phyloP scores from a whole-genome alignment of 2,329 filamentous ascomycete species.

The Cryphonectria radicalis region DNA sequence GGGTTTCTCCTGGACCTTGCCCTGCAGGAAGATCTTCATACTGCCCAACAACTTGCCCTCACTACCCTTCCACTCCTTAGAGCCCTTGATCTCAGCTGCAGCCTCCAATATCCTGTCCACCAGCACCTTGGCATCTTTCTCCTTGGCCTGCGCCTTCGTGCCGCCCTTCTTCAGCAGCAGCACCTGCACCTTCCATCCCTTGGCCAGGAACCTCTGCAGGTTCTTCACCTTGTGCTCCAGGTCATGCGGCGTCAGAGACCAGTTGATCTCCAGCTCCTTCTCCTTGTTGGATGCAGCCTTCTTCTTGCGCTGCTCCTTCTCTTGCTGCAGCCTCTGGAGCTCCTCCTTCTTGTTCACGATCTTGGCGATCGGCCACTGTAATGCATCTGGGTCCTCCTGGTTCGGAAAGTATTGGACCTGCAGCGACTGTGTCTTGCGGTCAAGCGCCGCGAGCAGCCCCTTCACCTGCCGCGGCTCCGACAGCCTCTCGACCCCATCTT shows the following conservation, averaged over 20 bases:
- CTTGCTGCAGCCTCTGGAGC: slow-evolving; percentile 44
- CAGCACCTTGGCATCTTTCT: slow-evolving; percentile 64
- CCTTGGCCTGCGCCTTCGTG: slow-evolving; percentile 61
- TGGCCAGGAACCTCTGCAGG: slow-evolving; percentile 69
- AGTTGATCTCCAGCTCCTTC: slow-evolving; percentile 90
- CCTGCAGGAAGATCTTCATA: slow-evolving; percentile 46
- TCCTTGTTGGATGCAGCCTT: slow-evolving; percentile 46
- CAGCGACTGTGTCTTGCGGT: slow-evolving; percentile 43
- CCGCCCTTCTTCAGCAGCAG: slow-evolving; percentile 69
- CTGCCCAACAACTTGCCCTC: slow-evolving; percentile 48
- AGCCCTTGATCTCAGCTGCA: slow-evolving; percentile 39
- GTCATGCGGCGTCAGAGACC: slow-evolving; percentile 81
- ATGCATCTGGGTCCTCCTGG: slow-evolving; percentile 35
- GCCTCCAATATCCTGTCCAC: slow-evolving; percentile 53
- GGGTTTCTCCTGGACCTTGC: slow-evolving; percentile 34
- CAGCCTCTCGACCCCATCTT: slow-evolving; percentile 43
- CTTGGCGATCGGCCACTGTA: slow-evolving; percentile 67
- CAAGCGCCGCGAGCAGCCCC: slow-evolving; percentile 47
- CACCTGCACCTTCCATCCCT: slow-evolving; percentile 78
- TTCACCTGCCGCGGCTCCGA: slow-evolving; percentile 45
- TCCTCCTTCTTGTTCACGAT: slow-evolving; percentile 64
- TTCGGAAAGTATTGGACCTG: slow-evolving; percentile 48
- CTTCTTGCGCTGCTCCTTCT: slow-evolving; percentile 49
- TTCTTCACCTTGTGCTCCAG: slow-evolving; percentile 71
- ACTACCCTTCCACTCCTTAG: slow-evolving; percentile 46